A percentile compares a stretch with the other conserved stretches of the same genome.
These are phyloP conservation scores for Nothophoma quercina DNA, from an alignment of 2,329 filamentous ascomycete species.

Conservation along the genomic window DNA sequence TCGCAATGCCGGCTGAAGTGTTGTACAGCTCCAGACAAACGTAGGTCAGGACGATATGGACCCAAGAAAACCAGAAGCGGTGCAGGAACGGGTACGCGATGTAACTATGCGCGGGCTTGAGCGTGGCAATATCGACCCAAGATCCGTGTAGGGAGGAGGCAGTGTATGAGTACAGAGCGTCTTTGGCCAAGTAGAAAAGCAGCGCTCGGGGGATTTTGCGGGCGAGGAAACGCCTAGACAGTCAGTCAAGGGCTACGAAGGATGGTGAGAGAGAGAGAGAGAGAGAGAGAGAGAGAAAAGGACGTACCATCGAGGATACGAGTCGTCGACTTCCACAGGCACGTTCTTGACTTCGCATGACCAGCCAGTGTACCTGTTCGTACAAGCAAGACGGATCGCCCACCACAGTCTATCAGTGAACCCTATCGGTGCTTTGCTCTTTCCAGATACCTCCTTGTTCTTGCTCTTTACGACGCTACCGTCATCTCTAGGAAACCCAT, in stretches of 20 bases:
- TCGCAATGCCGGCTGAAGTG: constrained; percentile 17
- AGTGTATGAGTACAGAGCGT: constrained; percentile 24
- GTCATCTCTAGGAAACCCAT: not conserved
- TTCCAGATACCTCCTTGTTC: not conserved
- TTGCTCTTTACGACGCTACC: not conserved
- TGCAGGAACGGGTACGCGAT: constrained; percentile 15
- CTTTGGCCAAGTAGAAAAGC: constrained; percentile 23
- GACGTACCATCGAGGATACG: constrained; percentile 33
- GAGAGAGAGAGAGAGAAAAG: not conserved
- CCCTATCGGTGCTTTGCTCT: not conserved
- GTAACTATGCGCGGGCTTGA: constrained; percentile 11
- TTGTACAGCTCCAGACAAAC: constrained; percentile 26
- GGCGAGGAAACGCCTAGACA: constrained; percentile 28
- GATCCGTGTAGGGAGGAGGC: constrained; percentile 32
- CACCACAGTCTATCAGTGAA: constrained; percentile 32
- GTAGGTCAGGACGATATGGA: constrained; percentile 31
- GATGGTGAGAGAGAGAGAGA: not conserved
- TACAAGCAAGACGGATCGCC: constrained; percentile 22
- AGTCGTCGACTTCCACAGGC: constrained; percentile 22
- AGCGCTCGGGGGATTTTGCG: constrained; percentile 24
- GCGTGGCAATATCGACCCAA: constrained; percentile 25
- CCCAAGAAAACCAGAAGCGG: constrained; percentile 26
- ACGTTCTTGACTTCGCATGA: constrained; percentile 39
- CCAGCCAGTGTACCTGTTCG: constrained; percentile 37
- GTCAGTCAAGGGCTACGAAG: not conserved